Conservation (phyloP, 2,329 filamentous ascomycete genomes). For the Fusarium stilboides region DNA sequence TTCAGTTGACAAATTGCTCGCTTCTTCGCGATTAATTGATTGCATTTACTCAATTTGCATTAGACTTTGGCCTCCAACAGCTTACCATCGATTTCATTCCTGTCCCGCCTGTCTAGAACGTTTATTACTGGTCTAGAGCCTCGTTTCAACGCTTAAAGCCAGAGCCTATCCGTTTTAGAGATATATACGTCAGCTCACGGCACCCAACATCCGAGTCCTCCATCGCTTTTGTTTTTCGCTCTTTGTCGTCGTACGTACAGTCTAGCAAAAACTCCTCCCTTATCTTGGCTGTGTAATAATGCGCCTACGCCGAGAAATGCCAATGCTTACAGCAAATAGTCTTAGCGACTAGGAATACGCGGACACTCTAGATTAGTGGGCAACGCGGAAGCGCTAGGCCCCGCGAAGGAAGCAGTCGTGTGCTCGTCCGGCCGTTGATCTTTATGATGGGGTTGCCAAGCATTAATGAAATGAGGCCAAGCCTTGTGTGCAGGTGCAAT, state of each 20-base stretch:
- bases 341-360: conserved; percentile 14
- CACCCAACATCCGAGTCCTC: conserved; percentile 19
- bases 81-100: conserved; percentile 9
- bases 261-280: background rate
- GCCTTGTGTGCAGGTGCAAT: conserved; percentile 12
- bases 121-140: background rate
- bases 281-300: conserved; percentile 36
- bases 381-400: conserved; percentile 29
- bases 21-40: background rate
- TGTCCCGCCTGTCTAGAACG: background rate
- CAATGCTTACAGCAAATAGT: conserved; percentile 16
- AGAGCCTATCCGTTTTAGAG: conserved; percentile 23
- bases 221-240: too few species aligned
- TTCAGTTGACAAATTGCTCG: too few species aligned
- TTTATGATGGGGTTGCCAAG: conserved; percentile 25
- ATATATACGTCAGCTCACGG: conserved; percentile 30
- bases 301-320: conserved; percentile 23
- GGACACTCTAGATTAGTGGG: conserved; percentile 19
- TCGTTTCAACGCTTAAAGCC: conserved; percentile 6
- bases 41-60: background rate
- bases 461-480: conserved; percentile 39
- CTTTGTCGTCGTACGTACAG: conserved; percentile 5
- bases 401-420: conserved; percentile 32
- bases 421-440: conserved; percentile 23
- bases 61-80: conserved; percentile 10